Evolutionary conservation across 2,329 filamentous ascomycete species (phyloP), one percentile per base, ranked within the genome.

Genomic region (Diplodia mutila): DNA sequence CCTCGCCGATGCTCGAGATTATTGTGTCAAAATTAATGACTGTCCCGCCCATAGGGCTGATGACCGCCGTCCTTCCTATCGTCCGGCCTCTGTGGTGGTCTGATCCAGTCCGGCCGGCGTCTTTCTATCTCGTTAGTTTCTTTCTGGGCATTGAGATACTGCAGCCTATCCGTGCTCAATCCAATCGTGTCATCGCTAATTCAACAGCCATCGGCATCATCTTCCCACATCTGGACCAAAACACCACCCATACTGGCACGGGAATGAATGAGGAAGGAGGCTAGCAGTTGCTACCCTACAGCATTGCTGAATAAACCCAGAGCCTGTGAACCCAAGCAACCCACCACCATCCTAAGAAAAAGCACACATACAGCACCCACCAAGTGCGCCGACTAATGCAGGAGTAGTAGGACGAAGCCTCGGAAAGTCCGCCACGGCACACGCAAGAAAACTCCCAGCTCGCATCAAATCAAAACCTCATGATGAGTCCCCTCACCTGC

Each of bases 321-420:
- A 64, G 61, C 61, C 59, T 27, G 53, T 46, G 42, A 63, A 63
- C 29, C 39, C 46, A 12, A 46, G 48, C 25, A 53, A 42, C 48
- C 61, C 61, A 49, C 51, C 61, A 54, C 51, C 61, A 54, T 23
- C 51, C 49, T 29, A 53, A 65, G 53, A 23, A 34, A 64, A 64
- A 64, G 61, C 61, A 64, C 61, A 53, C 57, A 25, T 32, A 51
- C 59, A 63, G 59, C 59, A 57, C 42, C 54, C 52, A 27, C 53
- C 64, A 54, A 51, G 64, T 66, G 54, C 65, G 65, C 65, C 65
- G 64, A 53, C 32, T 48, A 67, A 67, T 67, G 65, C 65, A 61
- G 55, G 65, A 67, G 65, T 59, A 42, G 61, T 51, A 52, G 52
- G 64, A 52, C 64, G 53, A 51, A 66, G 65, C 34, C 65, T 48